Base-by-base conservation (phyloP, 345 rosid genomes). In the Mercurialis annua region DNA sequence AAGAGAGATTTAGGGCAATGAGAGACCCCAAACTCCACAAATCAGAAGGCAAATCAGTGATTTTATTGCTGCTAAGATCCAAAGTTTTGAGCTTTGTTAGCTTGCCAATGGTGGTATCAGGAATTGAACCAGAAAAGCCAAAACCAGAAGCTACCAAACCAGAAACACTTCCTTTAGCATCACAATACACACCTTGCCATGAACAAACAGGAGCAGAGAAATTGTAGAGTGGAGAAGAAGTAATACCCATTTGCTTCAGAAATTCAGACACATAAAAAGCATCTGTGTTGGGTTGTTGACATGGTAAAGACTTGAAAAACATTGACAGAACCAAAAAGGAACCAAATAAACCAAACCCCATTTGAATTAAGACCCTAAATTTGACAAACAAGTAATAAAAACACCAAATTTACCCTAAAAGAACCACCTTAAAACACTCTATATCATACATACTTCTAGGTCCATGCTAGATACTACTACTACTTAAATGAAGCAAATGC, bases 211-310 rank as follows among this genome's bases (percentile, higher is more conserved):
- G 71, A 48, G 81, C 76, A 70, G 93, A 84, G 60, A 81, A 81
- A 77, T 81, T 77, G 73, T 77, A 72, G 64, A 27, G 70, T 64
- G 69, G 66, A 66, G 78, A 36, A 74, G 84, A 81, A 50, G 60
- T 46, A 55, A 71, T 68, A 16, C 87, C 81, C 96, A 83, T 90
- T 52, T 87, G 77, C 59, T 80, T 81, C 56, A 87, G 75, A 72
- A 93, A 88, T 60, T 85, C 88, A 64, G 93, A 85, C 55, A 93
- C 77, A 75, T 64, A 87, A 76, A 70, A 93, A 55, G 77, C 96
- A 85, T 93, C 98, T 53, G 97, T 87, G 70, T 93, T 93, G 66
- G 96, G 96, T 58, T 82, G 84, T 82, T 85, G 96, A 76, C 84
- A 83, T 67, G 68, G 51, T 50, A 81, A 55, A 62, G 80, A 85